Evolutionary conservation across 2,329 filamentous ascomycete species (phyloP).

Genomic region (Plectosphaerella sp.): DNA sequence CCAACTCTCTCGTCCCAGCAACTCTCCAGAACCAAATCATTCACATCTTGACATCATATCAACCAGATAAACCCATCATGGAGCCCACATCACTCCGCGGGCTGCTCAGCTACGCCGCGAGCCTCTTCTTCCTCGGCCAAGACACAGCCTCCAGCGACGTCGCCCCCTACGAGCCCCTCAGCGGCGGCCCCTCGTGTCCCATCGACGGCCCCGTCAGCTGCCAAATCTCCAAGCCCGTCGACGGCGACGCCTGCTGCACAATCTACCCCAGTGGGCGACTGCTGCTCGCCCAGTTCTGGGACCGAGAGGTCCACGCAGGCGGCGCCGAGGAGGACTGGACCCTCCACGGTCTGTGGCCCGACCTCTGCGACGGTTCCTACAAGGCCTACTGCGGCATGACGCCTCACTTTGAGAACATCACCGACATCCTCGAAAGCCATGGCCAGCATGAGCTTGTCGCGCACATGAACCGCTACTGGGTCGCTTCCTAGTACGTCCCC

Average conservation of each 20-base stretch:
- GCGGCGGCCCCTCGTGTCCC: constrained; percentile 31
- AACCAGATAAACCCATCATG: not conserved
- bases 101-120: constrained; percentile 8
- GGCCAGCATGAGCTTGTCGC: constrained; percentile 31
- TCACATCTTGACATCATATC: not conserved
- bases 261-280: constrained; percentile 35
- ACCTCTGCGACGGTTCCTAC: constrained; percentile 38
- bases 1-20: not conserved
- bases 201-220: constrained; percentile 36
- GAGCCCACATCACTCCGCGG: constrained; percentile 2
- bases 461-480: constrained; percentile 39
- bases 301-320: constrained; percentile 30
- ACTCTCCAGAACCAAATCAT: no score
- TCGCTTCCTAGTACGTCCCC: constrained; percentile 29
- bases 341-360: constrained; percentile 39
- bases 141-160: constrained; percentile 12
- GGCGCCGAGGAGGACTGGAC: constrained; percentile 40
- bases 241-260: constrained; percentile 35
- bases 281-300: constrained; percentile 40
- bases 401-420: constrained; percentile 36
- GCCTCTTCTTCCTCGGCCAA: constrained; percentile 14
- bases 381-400: constrained; percentile 37
- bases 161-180: constrained; percentile 29
- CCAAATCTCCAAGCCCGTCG: constrained; percentile 28
- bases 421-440: constrained; percentile 32